Conservation (phyloP, 1,139 yeast species). For the Williopsis jadinii region DNA sequence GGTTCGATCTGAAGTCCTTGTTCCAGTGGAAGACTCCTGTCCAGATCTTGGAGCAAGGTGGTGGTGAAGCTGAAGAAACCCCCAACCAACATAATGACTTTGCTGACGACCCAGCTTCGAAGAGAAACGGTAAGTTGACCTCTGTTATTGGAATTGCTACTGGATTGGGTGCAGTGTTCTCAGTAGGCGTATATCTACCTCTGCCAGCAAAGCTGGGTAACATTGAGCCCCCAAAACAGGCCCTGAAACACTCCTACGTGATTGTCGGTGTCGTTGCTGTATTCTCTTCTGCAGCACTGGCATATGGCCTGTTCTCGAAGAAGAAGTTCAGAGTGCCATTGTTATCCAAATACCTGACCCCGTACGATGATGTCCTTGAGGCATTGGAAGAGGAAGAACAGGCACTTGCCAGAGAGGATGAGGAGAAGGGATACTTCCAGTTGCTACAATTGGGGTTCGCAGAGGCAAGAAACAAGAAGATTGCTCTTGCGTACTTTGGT, state of each 20-base stretch:
- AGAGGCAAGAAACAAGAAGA: slow-evolving; percentile 30
- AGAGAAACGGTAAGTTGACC: slow-evolving; percentile 46
- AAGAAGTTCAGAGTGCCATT: slow-evolving; percentile 26
- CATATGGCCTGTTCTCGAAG: slow-evolving; percentile 42
- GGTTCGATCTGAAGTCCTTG: slow-evolving; percentile 19
- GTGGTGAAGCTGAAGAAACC: slow-evolving; percentile 1
- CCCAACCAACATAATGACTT: neutral
- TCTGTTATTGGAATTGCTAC: slow-evolving; percentile 57
- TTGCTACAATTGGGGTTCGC: slow-evolving; percentile 40
- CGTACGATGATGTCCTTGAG: slow-evolving; percentile 21
- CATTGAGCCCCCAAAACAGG: slow-evolving; percentile 35
- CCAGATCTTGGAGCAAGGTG: slow-evolving; percentile 3
- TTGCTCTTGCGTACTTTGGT: slow-evolving; percentile 50
- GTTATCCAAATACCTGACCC: slow-evolving; percentile 16
- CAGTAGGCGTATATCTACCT: slow-evolving; percentile 44
- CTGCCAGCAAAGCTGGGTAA: slow-evolving; percentile 31
- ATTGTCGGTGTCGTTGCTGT: slow-evolving; percentile 42
- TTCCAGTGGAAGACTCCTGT: slow-evolving; percentile 7
- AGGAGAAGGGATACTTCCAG: slow-evolving; percentile 28
- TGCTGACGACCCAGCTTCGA: slow-evolving; percentile 33
- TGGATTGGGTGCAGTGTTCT: slow-evolving; percentile 63
- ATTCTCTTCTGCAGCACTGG: slow-evolving; percentile 31
- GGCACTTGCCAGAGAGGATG: slow-evolving; percentile 11
- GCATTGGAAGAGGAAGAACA: slow-evolving; percentile 19
- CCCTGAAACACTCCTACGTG: slow-evolving; percentile 42